These are phyloP conservation scores for Lotmaria passim DNA, from an alignment of 208 protist genomes.

Conservation along the genomic window DNA sequence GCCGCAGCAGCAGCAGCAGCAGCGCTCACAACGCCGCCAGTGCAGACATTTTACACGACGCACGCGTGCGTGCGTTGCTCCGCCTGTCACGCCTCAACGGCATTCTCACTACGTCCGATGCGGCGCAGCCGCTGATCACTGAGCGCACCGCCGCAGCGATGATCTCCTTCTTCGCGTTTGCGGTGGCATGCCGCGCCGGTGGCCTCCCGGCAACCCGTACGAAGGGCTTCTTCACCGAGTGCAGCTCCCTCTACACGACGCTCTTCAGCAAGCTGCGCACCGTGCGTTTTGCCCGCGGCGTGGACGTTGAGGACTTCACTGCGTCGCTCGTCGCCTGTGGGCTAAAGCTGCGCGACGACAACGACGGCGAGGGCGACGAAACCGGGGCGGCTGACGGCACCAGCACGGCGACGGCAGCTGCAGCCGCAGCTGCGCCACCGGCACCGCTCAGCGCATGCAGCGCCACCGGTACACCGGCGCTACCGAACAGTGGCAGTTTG, in stretches of 20 bases:
- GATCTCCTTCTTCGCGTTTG: constrained; percentile 69
- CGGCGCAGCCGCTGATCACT: constrained; percentile 32
- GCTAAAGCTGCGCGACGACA: constrained; percentile 59
- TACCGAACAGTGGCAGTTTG: background rate
- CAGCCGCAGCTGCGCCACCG: too few species aligned
- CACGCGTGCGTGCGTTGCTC: constrained; percentile 67
- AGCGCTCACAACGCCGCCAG: background rate
- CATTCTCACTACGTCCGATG: constrained; percentile 17
- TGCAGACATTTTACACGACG: constrained; percentile 40
- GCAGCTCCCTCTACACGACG: constrained; percentile 56
- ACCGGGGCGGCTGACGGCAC: background rate
- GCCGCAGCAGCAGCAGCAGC: constrained; percentile 6
- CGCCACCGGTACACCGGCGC: constrained; percentile 9
- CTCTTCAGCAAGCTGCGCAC: constrained; percentile 49
- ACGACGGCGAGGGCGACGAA: constrained; percentile 29
- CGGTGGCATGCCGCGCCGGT: constrained; percentile 53
- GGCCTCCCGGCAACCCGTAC: constrained; percentile 50
- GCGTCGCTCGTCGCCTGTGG: constrained; percentile 78
- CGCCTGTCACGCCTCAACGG: constrained; percentile 66
- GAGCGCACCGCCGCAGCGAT: constrained; percentile 53
- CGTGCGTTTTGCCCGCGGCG: constrained; percentile 46
- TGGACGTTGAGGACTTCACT: constrained; percentile 75
- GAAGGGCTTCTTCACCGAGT: constrained; percentile 75
- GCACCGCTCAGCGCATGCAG: constrained; percentile 21
- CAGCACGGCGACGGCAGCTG: too few species aligned